Evolutionary conservation across 768 basidiomycete genomes (phyloP).

Genomic region (Grammothele lineata): DNA sequence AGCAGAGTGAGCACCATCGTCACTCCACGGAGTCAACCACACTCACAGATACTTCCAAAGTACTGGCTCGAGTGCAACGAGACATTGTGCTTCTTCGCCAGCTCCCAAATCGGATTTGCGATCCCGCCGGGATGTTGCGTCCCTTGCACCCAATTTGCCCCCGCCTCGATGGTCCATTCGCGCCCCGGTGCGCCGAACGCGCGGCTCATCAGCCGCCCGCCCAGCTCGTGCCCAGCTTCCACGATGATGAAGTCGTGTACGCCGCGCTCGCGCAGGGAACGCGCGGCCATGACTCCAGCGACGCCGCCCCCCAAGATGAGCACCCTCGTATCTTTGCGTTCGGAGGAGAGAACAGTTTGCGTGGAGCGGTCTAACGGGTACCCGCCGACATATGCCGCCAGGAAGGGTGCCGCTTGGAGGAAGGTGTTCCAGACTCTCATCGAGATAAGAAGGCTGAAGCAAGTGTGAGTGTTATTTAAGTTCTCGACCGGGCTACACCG

Average conservation of each 20-base stretch:
- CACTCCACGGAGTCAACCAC: neutral
- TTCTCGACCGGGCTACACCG: too few relatives aligned
- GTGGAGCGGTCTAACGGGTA: too few relatives aligned
- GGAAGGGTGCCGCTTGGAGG: too few relatives aligned
- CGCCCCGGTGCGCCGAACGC: conserved; percentile 37
- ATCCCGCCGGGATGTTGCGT: conserved; percentile 44
- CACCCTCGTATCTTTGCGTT: conserved; percentile 27
- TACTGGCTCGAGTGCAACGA: conserved; percentile 41
- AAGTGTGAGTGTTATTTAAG: too few relatives aligned
- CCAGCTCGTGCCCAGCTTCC: conserved; percentile 54
- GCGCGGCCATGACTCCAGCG: conserved; percentile 58
- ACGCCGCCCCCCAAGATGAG: conserved; percentile 45
- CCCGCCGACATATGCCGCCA: too few relatives aligned
- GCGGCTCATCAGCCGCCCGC: conserved; percentile 53
- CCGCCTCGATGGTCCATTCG: conserved; percentile 46
- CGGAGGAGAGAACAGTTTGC: neutral
- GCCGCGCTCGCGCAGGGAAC: conserved; percentile 47
- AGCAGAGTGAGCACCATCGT: too few relatives aligned
- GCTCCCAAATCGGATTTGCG: conserved; percentile 54
- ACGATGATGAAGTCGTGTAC: conserved; percentile 55
- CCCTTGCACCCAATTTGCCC: conserved; percentile 60
- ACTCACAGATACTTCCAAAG: conserved; percentile 39
- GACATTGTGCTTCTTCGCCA: conserved; percentile 54
- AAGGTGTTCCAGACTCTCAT: too few relatives aligned
- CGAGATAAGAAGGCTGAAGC: too few relatives aligned